These are phyloP conservation scores for Calocybe indica DNA, from an alignment of 768 basidiomycete species.

Conservation along the genomic window DNA sequence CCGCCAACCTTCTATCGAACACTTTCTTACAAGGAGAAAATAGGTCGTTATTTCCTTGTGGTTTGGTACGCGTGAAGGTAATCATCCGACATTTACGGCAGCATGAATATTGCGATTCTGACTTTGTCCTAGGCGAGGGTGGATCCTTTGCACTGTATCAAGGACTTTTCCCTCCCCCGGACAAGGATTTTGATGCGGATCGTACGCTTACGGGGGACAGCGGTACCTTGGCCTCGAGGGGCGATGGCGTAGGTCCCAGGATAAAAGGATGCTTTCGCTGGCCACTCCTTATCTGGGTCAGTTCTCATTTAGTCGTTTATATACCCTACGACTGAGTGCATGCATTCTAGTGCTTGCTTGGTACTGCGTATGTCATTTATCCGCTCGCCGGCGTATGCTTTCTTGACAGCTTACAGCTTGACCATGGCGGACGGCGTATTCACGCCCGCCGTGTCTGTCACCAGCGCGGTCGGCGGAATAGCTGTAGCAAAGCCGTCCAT, in stretches of 20 bases:
- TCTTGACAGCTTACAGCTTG: conserved; percentile 25
- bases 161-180: conserved; percentile 48
- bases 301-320: conserved; percentile 8
- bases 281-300: conserved; percentile 53
- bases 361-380: conserved; percentile 34
- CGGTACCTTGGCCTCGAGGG: conserved; percentile 10
- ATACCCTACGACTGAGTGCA: background rate
- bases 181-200: conserved; percentile 40
- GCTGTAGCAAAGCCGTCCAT: conserved; percentile 52
- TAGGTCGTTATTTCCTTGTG: conserved; percentile 38
- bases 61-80: conserved; percentile 49
- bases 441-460: conserved; percentile 66
- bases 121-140: conserved; percentile 46
- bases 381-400: too few relatives aligned
- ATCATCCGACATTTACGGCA: background rate
- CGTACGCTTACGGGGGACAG: conserved; percentile 49
- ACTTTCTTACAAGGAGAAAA: background rate
- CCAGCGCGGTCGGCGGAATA: conserved; percentile 64
- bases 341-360: conserved; percentile 35
- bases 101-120: background rate
- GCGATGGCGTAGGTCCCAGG: conserved; percentile 9
- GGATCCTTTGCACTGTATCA: conserved; percentile 62
- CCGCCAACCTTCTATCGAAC: background rate
- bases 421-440: conserved; percentile 67
- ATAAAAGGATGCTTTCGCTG: conserved; percentile 31